phyloP scores from a whole-genome alignment of 345 rosid genomes.

The Populus tremula region DNA sequence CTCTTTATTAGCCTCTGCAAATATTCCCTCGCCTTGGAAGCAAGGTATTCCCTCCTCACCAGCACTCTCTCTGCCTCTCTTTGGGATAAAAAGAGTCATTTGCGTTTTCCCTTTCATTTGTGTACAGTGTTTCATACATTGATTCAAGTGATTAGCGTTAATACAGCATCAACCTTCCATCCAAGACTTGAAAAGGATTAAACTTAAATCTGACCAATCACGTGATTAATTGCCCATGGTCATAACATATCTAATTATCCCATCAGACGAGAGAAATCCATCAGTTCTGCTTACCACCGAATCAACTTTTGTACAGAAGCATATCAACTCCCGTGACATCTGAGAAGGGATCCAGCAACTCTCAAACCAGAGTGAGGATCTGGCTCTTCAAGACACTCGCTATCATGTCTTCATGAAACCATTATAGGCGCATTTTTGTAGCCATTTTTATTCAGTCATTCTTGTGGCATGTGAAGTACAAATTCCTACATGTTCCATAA shows the following conservation, averaged over 20 bases:
- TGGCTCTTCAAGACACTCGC: no score
- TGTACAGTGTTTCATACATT: background rate
- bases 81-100: background rate
- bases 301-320: background rate
- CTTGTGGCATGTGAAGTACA: background rate
- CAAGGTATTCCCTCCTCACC: background rate
- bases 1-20: background rate
- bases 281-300: background rate
- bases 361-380: background rate
- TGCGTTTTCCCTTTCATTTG: background rate
- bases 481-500: background rate
- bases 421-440: no score
- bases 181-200: background rate
- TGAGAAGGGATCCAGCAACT: background rate
- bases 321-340: background rate
- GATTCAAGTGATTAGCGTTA: no score
- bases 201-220: background rate
- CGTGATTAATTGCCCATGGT: background rate
- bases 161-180: background rate
- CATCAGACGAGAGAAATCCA: background rate
- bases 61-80: background rate
- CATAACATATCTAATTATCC: background rate
- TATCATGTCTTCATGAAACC: no score
- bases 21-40: background rate
- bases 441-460: background rate